Evolutionary conservation across 257 asterid species (phyloP).

Genomic region (Nemophila menziesii): DNA sequence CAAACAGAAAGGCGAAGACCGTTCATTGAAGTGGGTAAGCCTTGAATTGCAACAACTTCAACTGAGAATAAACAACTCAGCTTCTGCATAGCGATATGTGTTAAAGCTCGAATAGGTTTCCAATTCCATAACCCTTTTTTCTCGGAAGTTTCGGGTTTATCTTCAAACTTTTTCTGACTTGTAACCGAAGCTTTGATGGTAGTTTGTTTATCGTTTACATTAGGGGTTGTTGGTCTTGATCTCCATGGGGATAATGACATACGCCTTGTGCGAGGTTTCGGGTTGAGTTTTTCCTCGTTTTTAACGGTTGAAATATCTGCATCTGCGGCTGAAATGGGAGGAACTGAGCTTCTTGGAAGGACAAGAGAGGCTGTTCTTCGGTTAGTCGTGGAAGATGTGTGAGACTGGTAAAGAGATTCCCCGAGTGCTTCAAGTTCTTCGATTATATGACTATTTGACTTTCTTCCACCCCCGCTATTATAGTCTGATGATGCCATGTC

Average conservation of each 20-base stretch:
- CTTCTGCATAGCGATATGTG: conserved; percentile 76
- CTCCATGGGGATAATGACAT: conserved; percentile 81
- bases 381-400: conserved; percentile 17
- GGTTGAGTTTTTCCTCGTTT: conserved; percentile 29
- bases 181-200: too few relatives aligned
- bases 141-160: conserved; percentile 17
- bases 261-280: conserved; percentile 54
- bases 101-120: conserved; percentile 76
- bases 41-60: conserved; percentile 56
- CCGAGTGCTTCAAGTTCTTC: conserved; percentile 76
- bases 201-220: conserved; percentile 13
- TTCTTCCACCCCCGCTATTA: conserved; percentile 23
- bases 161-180: conserved; percentile 18
- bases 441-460: conserved; percentile 51
- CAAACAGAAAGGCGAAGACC: conserved; percentile 75
- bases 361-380: conserved; percentile 65
- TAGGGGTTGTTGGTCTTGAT: conserved; percentile 18
- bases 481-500: conserved; percentile 24
- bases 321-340: conserved; percentile 20
- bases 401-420: conserved; percentile 47
- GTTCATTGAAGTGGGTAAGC: conserved; percentile 70
- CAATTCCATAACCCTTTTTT: conserved; percentile 75
- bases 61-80: conserved; percentile 73
- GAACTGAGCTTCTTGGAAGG: conserved; percentile 47
- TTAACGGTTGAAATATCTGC: conserved; percentile 1